A percentile compares a stretch with the other conserved stretches of the same genome.
These are phyloP conservation scores for Claviceps spartinae DNA, from an alignment of 2,329 filamentous ascomycete genomes.

Conservation along the genomic window DNA sequence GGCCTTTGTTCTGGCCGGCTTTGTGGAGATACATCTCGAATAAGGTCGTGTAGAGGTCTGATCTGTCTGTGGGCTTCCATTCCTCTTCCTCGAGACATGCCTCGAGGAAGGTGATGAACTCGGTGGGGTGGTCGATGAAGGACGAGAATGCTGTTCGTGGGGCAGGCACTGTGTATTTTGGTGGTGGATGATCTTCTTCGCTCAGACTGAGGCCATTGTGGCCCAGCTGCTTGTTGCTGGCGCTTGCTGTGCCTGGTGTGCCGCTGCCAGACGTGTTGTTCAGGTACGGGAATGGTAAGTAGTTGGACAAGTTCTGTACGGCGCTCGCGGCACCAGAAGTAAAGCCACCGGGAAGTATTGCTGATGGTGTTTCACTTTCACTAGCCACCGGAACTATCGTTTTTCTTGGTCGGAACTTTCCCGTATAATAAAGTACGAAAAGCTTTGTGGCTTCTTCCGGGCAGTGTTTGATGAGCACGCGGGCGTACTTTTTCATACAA, in stretches of 20 bases:
- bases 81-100: slow-evolving; percentile 63
- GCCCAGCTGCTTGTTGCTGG: slow-evolving; percentile 32
- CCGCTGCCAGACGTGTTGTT: slow-evolving; percentile 40
- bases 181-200: slow-evolving; percentile 29
- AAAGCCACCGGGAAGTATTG: slow-evolving; percentile 26
- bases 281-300: slow-evolving; percentile 79
- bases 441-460: slow-evolving; percentile 69
- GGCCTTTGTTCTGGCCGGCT: slow-evolving; percentile 59
- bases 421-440: slow-evolving; percentile 92
- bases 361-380: slow-evolving; percentile 22
- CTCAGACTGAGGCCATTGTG: slow-evolving; percentile 40
- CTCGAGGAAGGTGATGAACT: slow-evolving; percentile 88
- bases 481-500: slow-evolving; percentile 89
- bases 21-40: slow-evolving; percentile 98
- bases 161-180: slow-evolving; percentile 63
- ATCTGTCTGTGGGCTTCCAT: slow-evolving; percentile 60
- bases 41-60: slow-evolving; percentile 83
- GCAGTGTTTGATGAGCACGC: slow-evolving; percentile 78
- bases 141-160: slow-evolving; percentile 87
- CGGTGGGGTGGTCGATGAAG: slow-evolving; percentile 84
- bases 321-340: slow-evolving; percentile 54
- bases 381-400: slow-evolving; percentile 22
- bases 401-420: slow-evolving; percentile 61
- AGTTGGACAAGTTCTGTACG: slow-evolving; percentile 71
- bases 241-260: slow-evolving; percentile 35